phyloP scores from a whole-genome alignment of 441 rosid species.

The Populus hybrid region DNA sequence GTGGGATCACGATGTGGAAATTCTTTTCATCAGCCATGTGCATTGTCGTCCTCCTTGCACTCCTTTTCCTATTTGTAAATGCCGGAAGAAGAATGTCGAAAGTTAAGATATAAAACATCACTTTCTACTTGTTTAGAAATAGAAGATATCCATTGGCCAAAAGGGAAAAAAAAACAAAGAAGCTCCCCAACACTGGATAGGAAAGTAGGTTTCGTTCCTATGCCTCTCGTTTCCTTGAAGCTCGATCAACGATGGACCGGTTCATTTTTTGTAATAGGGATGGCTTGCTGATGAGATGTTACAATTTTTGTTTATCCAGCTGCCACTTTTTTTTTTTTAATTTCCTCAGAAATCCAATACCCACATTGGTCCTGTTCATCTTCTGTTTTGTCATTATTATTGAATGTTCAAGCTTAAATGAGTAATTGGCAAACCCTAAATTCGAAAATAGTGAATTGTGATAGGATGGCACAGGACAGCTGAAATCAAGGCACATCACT shows the following conservation, averaged over 20 bases:
- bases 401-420: too few species aligned
- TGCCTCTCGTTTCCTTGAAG: too few species aligned
- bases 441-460: too few species aligned
- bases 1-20: slow-evolving; percentile 39
- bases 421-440: too few species aligned
- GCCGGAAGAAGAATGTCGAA: slow-evolving; percentile 69
- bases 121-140: neutral
- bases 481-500: too few species aligned
- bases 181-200: neutral
- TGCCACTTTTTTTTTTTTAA: too few species aligned
- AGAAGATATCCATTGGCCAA: slow-evolving; percentile 7
- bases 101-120: slow-evolving; percentile 53
- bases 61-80: slow-evolving; percentile 49
- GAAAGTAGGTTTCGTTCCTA: neutral
- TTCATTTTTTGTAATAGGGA: neutral
- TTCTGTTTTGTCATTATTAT: too few species aligned
- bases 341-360: too few species aligned
- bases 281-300: neutral
- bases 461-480: too few species aligned
- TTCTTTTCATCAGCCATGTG: slow-evolving; percentile 32
- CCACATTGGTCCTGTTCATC: too few species aligned
- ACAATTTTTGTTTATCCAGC: neutral
- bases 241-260: too few species aligned
- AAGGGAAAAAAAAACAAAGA: slow-evolving; percentile 4
- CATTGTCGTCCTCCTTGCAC: slow-evolving; percentile 28